Percentiles rank a stretch among this genome's conserved stretches.
Conservation (phyloP, 2,329 filamentous ascomycete genomes). For the Truncatella angustata region DNA sequence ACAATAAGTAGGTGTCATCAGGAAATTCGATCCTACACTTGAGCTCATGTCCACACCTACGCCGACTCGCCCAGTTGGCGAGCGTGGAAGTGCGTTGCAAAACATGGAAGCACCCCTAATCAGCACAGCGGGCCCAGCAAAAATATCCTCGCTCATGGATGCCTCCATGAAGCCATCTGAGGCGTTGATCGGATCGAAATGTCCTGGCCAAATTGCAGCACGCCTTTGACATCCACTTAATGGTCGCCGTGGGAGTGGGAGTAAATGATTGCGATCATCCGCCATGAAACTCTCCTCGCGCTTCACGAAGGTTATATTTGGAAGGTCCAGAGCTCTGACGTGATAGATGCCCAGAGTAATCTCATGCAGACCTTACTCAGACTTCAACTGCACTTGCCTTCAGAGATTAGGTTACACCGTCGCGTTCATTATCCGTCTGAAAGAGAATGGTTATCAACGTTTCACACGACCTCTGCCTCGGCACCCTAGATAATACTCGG, state of each 20-base stretch:
- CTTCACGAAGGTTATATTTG: slow-evolving; percentile 40
- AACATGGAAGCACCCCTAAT: slow-evolving; percentile 38
- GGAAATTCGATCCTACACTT: slow-evolving; percentile 14
- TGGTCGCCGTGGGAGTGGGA: slow-evolving; percentile 40
- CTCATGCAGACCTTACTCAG: slow-evolving; percentile 33
- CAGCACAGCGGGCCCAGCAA: slow-evolving; percentile 37
- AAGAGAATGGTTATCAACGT: slow-evolving; percentile 29
- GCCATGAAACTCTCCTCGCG: slow-evolving; percentile 27
- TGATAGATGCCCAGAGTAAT: slow-evolving; percentile 36
- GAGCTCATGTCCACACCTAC: slow-evolving; percentile 35
- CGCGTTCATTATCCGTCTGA: slow-evolving; percentile 18
- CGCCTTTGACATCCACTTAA: slow-evolving; percentile 29
- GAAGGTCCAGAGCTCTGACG: slow-evolving; percentile 37
- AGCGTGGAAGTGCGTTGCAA: slow-evolving; percentile 27
- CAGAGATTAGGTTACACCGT: slow-evolving; percentile 32
- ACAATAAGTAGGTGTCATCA: slow-evolving; percentile 24
- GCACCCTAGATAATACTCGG: slow-evolving; percentile 15
- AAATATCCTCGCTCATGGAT: slow-evolving; percentile 36
- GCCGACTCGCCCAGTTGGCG: slow-evolving; percentile 33
- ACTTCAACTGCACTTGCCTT: slow-evolving; percentile 31
- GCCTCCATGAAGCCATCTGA: slow-evolving; percentile 38
- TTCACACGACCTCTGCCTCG: slow-evolving; percentile 18
- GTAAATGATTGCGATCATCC: slow-evolving; percentile 36
- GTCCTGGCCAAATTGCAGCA: slow-evolving; percentile 16
- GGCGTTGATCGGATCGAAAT: slow-evolving; percentile 25